phyloP scores from a whole-genome alignment of 2,329 filamentous ascomycete species.

The Ophiocordyceps polyrhachis-furcata region DNA sequence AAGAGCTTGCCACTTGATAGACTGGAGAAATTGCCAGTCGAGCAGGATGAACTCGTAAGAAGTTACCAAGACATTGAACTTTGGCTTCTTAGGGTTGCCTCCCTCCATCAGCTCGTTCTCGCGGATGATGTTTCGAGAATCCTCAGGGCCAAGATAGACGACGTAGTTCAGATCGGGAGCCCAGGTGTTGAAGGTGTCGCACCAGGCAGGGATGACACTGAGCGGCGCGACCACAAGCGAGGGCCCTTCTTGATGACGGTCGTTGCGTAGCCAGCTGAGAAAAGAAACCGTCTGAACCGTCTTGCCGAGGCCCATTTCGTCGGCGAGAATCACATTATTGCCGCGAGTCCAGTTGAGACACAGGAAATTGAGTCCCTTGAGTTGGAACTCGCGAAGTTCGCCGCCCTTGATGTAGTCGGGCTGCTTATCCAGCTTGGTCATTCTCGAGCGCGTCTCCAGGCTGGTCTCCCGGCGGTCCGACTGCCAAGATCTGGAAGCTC shows the following conservation, averaged over 20 bases:
- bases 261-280: constrained; percentile 89
- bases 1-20: constrained; percentile 95
- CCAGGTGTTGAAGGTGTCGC: constrained; percentile 94
- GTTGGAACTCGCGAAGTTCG: constrained; percentile 78
- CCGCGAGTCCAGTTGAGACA: constrained; percentile 88
- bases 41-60: constrained; percentile 92
- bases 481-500: constrained; percentile 59
- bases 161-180: constrained; percentile 93
- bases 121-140: constrained; percentile 68
- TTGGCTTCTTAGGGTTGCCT: constrained; percentile 71
- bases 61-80: constrained; percentile 94
- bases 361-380: constrained; percentile 86
- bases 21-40: constrained; percentile 66
- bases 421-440: constrained; percentile 57
- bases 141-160: constrained; percentile 82
- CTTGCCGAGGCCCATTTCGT: constrained; percentile 97
- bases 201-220: constrained; percentile 95
- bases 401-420: constrained; percentile 73
- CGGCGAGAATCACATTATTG: constrained; percentile 91
- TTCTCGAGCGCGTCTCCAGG: constrained; percentile 53
- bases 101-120: constrained; percentile 81
- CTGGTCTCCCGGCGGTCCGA: constrained; percentile 68
- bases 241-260: constrained; percentile 75
- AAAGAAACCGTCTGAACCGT: constrained; percentile 96
- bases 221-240: constrained; percentile 95